Evolutionary conservation across 139 green algal species (phyloP).

Genomic region (Coelastrella sp.): DNA sequence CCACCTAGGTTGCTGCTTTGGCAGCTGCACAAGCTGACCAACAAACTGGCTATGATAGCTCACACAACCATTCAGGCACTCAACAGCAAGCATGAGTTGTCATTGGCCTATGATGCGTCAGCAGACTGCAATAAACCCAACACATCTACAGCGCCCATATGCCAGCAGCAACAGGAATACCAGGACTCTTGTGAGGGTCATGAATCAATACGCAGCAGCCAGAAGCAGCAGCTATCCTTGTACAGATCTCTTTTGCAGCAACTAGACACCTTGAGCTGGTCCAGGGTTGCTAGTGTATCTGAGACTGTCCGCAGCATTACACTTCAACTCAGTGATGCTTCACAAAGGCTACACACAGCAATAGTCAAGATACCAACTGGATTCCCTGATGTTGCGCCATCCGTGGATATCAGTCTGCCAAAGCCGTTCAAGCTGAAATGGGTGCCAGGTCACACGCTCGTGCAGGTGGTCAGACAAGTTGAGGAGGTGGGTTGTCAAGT

Average conservation of each 20-base stretch:
- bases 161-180: no score
- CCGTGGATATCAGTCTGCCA: slow-evolving; percentile 2
- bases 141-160: no score
- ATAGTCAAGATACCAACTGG: not conserved
- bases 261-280: slow-evolving; percentile 49
- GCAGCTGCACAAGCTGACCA: no score
- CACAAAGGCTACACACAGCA: not conserved
- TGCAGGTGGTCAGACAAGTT: not conserved
- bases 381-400: slow-evolving; percentile 12
- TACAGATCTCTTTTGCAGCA: slow-evolving; percentile 41
- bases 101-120: no score
- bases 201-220: not conserved
- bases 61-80: no score
- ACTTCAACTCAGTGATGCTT: slow-evolving; percentile 4
- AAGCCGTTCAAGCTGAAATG: not conserved
- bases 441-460: slow-evolving; percentile 31
- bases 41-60: no score
- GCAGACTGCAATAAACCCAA: no score
- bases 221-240: not conserved
- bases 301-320: not conserved
- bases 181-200: no score
- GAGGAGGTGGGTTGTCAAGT: slow-evolving; percentile 38
- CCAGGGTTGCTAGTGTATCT: slow-evolving; percentile 5
- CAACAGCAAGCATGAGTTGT: no score
- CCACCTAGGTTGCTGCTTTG: no score